phyloP scores from a whole-genome alignment of 495 filamentous ascomycete genomes.

The Penicillium coffeae region DNA sequence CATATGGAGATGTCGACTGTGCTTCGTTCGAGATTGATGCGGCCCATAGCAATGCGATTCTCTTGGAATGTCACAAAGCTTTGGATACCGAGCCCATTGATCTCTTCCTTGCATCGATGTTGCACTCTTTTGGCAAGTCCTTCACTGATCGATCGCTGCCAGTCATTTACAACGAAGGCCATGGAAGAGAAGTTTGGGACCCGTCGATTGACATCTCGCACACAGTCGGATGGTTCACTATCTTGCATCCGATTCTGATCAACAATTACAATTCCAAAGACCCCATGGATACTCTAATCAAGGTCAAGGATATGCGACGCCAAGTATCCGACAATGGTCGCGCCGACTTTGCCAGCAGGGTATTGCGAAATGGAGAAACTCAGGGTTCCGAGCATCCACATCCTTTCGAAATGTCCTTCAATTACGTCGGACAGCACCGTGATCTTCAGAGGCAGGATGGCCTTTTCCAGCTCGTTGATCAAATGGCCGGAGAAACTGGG shows the following conservation, averaged over 20 bases:
- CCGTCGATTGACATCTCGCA: slow-evolving; percentile 50
- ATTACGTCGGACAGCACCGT: slow-evolving; percentile 63
- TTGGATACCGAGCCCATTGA: slow-evolving; percentile 52
- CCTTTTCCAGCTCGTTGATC: slow-evolving; percentile 55
- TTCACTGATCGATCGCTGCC: slow-evolving; percentile 53
- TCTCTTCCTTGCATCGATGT: slow-evolving; percentile 47
- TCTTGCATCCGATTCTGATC: slow-evolving; percentile 47
- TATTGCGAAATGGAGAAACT: slow-evolving; percentile 39
- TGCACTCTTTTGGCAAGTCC: slow-evolving; percentile 46
- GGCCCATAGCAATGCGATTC: slow-evolving; percentile 37
- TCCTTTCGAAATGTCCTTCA: slow-evolving; percentile 70
- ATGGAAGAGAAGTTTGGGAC: slow-evolving; percentile 54
- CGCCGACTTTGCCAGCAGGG: slow-evolving; percentile 46
- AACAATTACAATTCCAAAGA: slow-evolving; percentile 17
- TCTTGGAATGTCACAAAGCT: slow-evolving; percentile 43
- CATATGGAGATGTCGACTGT: slow-evolving; percentile 48
- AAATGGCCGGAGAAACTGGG: slow-evolving; percentile 44
- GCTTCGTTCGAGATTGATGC: slow-evolving; percentile 44
- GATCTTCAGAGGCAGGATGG: slow-evolving; percentile 59
- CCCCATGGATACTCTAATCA: slow-evolving; percentile 36
- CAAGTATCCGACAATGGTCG: slow-evolving; percentile 46
- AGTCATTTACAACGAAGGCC: slow-evolving; percentile 53
- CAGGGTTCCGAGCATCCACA: slow-evolving; percentile 43
- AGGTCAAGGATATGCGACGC: slow-evolving; percentile 46
- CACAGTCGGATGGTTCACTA: slow-evolving; percentile 63